Base-by-base conservation (phyloP, 2,329 filamentous ascomycete genomes). In the Podosphaera fusca region DNA sequence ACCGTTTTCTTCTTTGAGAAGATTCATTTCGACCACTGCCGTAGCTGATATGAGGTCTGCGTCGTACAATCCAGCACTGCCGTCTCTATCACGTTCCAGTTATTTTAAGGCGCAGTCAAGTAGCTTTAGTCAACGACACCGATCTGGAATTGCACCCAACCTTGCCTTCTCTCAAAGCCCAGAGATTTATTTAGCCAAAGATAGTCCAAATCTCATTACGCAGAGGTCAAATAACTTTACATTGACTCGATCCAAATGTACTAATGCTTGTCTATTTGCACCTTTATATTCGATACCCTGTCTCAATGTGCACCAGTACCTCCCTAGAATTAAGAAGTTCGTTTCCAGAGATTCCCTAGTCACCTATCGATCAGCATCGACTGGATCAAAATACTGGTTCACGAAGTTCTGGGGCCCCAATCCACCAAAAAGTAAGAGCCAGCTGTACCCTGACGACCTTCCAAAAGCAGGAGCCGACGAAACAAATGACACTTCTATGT, bases 41-140 rank as follows among this genome's bases (percentile, higher is more conserved):
- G 21, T 21, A 64, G 60, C 60, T 64, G 64, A 58, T 64, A 68
- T 67, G 66, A 64, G 65, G 62, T 61, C 64, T 58, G 60, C 58
- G 57, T 58, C 66, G 55, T 21, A 21, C 21, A 62, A 61, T 58
- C 51, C 57, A 33, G 62, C 65, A 57, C 71, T 69, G 61, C 78
- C 78, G 53, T 80, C 78, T 56, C 66, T 70, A 58, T 70, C 69
- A 49, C 76, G 90, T 29, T 73, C 92, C 60, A 81, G 80, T 62
- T 90, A 86, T 68, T 74, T 92, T 61, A 81, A 80, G 62, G 78
- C 74, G 56, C 85, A 89, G 68, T 80, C 84, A 61, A 76, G 84
- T 63, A 73, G 70, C 60, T 76, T 76, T 67, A 71, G 66, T 50
- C 47, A 9, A 33, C 47, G 47, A 21, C 29, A 50, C 33, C 29